phyloP scores from a whole-genome alignment of 2,329 filamentous ascomycete species.

The Chrysosphaeria jannelii region DNA sequence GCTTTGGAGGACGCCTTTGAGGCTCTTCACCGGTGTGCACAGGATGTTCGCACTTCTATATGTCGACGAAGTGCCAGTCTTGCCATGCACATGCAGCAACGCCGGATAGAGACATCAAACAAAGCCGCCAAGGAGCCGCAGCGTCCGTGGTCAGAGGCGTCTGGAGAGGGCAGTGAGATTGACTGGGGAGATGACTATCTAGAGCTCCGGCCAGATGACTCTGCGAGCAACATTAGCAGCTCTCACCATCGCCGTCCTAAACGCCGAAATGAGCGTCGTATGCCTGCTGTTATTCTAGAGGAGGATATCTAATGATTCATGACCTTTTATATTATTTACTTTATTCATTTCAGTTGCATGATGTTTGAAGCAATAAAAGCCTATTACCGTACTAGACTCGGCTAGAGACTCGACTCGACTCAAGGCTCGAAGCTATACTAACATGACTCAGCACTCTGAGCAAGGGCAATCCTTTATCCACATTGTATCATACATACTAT shows the following conservation, averaged over 20 bases:
- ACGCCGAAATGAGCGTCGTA: constrained; percentile 35
- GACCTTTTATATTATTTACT: neutral
- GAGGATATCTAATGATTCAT: constrained; percentile 16
- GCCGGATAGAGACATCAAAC: constrained; percentile 9
- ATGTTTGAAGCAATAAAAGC: no score
- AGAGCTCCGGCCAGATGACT: constrained; percentile 46
- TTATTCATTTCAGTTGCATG: neutral
- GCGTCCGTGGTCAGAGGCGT: no score
- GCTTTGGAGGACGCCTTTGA: constrained; percentile 83
- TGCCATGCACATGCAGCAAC: constrained; percentile 29
- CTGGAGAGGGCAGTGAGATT: constrained; percentile 12
- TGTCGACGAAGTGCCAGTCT: constrained; percentile 61
- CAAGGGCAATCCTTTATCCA: no score
- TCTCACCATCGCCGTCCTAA: constrained; percentile 35
- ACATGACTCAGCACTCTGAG: no score
- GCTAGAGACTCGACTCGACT: no score
- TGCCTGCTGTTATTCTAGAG: constrained; percentile 43
- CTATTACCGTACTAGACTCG: no score
- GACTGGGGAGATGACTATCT: constrained; percentile 28
- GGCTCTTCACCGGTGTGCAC: constrained; percentile 58
- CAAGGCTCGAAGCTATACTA: no score
- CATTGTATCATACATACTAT: no score
- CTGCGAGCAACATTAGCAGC: constrained; percentile 51
- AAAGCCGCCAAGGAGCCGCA: constrained; percentile 5
- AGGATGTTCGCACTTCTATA: constrained; percentile 46